Percentiles rank a stretch among this genome's conserved stretches.
phyloP scores from a whole-genome alignment of 1,139 yeast species.

The Yamadazyma friedrichii region DNA sequence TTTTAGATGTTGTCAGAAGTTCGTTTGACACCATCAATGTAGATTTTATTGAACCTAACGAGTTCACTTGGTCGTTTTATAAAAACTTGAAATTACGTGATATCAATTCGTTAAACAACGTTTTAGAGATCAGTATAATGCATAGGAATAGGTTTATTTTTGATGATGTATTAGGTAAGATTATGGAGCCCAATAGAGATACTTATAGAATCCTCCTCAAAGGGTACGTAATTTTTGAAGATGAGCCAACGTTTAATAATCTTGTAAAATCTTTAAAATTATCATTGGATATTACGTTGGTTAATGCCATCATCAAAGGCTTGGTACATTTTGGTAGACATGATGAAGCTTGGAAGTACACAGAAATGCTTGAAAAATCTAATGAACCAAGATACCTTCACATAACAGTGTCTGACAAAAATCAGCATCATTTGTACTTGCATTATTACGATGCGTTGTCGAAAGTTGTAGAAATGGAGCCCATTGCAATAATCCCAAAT shows the following conservation, averaged over 20 bases:
- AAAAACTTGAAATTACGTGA: conserved; percentile 14
- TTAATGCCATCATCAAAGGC: conserved; percentile 19
- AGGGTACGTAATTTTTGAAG: conserved; percentile 4
- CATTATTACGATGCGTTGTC: conserved; percentile 19
- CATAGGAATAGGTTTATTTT: conserved; percentile 10
- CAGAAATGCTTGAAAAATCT: conserved; percentile 1
- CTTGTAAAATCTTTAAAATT: conserved; percentile 6
- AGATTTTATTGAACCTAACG: conserved; percentile 4
- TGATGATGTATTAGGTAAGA: conserved; percentile 10
- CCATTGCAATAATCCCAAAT: conserved; percentile 21
- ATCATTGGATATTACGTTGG: conserved; percentile 17
- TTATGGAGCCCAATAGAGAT: conserved; percentile 14
- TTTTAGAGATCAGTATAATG: conserved; percentile 11
- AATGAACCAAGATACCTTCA: conserved; percentile 14
- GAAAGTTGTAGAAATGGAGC: conserved; percentile 24
- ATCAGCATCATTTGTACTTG: conserved; percentile 17
- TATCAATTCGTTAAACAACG: conserved; percentile 12
- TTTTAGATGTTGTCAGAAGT: conserved; percentile 13
- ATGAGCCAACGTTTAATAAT: conserved; percentile 7
- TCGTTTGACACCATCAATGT: conserved; percentile 8
- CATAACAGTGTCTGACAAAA: conserved; percentile 5
- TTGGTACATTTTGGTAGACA: conserved; percentile 12
- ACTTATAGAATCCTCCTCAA: conserved; percentile 7
- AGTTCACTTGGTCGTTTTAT: conserved; percentile 23
- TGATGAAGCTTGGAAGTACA: conserved; percentile 15